These are phyloP conservation scores for Evernia prunastri DNA, from an alignment of 495 filamentous ascomycete genomes.

Conservation along the genomic window DNA sequence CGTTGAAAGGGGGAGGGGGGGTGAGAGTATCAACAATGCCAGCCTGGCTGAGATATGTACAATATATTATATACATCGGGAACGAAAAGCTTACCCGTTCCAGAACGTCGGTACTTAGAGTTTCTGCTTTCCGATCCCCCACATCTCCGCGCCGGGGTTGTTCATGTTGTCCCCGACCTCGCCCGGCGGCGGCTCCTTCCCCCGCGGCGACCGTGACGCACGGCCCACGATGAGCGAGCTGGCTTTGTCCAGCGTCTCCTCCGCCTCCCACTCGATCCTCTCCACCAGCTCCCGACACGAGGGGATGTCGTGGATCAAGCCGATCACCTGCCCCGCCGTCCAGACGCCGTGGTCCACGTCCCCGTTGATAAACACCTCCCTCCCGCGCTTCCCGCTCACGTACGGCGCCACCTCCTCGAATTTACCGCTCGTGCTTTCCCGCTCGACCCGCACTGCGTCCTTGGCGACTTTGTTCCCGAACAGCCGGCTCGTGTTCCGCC, in stretches of 20 bases:
- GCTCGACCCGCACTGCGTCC: slow-evolving; percentile 75
- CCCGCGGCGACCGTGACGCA: neutral
- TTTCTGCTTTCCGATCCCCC: slow-evolving; percentile 32
- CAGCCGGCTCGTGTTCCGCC: slow-evolving; percentile 86
- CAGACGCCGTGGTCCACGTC: slow-evolving; percentile 87
- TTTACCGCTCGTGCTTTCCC: slow-evolving; percentile 76
- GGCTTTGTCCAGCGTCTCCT: slow-evolving; percentile 33
- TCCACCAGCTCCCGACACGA: slow-evolving; percentile 52
- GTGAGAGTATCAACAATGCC: too few relatives aligned
- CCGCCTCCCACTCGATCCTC: slow-evolving; percentile 60
- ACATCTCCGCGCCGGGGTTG: slow-evolving; percentile 36
- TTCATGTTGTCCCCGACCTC: slow-evolving; percentile 26
- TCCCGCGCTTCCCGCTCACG: slow-evolving; percentile 86
- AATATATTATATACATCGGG: neutral
- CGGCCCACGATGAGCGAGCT: slow-evolving; percentile 7
- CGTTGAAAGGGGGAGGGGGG: too few relatives aligned
- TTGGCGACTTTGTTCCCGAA: slow-evolving; percentile 84
- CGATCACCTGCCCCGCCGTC: slow-evolving; percentile 67
- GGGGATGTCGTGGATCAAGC: slow-evolving; percentile 63
- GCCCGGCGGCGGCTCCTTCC: slow-evolving; percentile 9
- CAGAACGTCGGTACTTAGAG: too few relatives aligned
- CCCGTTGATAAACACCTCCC: slow-evolving; percentile 86
- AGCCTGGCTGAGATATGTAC: too few relatives aligned
- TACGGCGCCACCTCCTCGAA: slow-evolving; percentile 86
- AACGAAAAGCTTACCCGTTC: neutral